Conservation (phyloP, 345 rosid genomes). For the Combretum micranthum region DNA sequence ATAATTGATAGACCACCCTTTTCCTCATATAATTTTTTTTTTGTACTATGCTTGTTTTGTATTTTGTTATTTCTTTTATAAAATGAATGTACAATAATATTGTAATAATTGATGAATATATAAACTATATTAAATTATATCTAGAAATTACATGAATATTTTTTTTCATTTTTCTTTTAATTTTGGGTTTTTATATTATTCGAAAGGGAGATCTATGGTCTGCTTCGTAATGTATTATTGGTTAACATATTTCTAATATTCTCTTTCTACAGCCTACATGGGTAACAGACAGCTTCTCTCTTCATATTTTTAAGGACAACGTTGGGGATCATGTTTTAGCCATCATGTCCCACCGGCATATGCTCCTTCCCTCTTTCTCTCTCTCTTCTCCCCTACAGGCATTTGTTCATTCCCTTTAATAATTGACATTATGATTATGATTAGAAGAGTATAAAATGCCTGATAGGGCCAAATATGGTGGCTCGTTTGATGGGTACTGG, state of each 20-base stretch:
- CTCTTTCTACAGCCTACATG: neutral
- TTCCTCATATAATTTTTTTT: too few species aligned
- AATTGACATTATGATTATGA: constrained; percentile 9
- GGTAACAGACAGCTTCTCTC: neutral
- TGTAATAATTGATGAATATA: too few species aligned
- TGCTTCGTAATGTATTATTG: neutral
- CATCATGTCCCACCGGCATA: constrained; percentile 17
- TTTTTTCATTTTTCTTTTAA: neutral
- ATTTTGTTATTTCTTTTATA: too few species aligned
- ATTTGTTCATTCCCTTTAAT: constrained; percentile 9
- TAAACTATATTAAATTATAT: too few species aligned
- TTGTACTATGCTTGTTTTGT: too few species aligned
- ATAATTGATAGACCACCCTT: too few species aligned
- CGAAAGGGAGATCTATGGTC: neutral
- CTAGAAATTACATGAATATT: too few species aligned
- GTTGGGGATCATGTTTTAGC: constrained; percentile 13
- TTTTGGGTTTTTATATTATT: neutral
- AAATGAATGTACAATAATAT: too few species aligned
- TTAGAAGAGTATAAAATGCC: neutral
- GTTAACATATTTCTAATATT: neutral
- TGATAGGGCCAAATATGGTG: too few species aligned
- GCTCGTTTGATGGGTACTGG: neutral
- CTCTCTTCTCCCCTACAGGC: neutral
- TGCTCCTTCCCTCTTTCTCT: constrained; percentile 6
- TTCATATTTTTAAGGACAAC: constrained; percentile 7